phyloP scores from a whole-genome alignment of 495 filamentous ascomycete genomes.

The Apiosordaria backusii region DNA sequence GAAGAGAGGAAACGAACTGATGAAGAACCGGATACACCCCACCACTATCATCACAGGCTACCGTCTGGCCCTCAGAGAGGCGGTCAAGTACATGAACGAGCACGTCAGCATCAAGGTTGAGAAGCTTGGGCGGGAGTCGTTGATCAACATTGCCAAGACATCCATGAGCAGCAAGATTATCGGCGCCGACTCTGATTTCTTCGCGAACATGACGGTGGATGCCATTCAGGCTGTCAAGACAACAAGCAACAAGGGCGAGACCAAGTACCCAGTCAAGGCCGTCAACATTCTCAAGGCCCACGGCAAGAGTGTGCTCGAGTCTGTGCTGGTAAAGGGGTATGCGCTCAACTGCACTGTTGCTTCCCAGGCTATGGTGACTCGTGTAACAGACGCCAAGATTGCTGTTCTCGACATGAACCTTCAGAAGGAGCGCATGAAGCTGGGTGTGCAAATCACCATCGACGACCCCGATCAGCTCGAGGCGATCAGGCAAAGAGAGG shows the following conservation, averaged over 20 bases:
- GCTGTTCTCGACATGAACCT: slow-evolving; percentile 97
- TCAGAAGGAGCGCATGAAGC: slow-evolving; percentile 98
- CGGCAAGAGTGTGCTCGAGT: slow-evolving; percentile 87
- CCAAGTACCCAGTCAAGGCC: slow-evolving; percentile 97
- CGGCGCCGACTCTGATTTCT: slow-evolving; percentile 93
- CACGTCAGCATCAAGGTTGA: slow-evolving; percentile 95
- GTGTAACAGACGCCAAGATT: slow-evolving; percentile 91
- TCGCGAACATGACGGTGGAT: slow-evolving; percentile 93
- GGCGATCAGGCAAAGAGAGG: slow-evolving; percentile 88
- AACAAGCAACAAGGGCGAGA: slow-evolving; percentile 81
- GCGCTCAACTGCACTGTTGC: slow-evolving; percentile 98
- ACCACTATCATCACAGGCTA: slow-evolving; percentile 99
- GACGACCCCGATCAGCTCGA: slow-evolving; percentile 96
- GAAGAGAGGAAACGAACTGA: slow-evolving; percentile 90
- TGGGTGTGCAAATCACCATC: slow-evolving; percentile 96
- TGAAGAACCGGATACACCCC: slow-evolving; percentile 99
- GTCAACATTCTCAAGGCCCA: slow-evolving; percentile 99
- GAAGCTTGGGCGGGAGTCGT: slow-evolving; percentile 77
- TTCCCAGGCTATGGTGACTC: slow-evolving; percentile 95
- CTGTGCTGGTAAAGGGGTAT: slow-evolving; percentile 90
- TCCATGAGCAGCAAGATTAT: slow-evolving; percentile 99
- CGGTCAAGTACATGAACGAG: slow-evolving; percentile 98
- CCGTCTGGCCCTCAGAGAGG: slow-evolving; percentile 89
- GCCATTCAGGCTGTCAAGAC: slow-evolving; percentile 94
- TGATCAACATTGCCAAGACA: slow-evolving; percentile 94